Base-by-base conservation (phyloP, 1,284 basidiomycete species). In the Wallemia mellicola region DNA sequence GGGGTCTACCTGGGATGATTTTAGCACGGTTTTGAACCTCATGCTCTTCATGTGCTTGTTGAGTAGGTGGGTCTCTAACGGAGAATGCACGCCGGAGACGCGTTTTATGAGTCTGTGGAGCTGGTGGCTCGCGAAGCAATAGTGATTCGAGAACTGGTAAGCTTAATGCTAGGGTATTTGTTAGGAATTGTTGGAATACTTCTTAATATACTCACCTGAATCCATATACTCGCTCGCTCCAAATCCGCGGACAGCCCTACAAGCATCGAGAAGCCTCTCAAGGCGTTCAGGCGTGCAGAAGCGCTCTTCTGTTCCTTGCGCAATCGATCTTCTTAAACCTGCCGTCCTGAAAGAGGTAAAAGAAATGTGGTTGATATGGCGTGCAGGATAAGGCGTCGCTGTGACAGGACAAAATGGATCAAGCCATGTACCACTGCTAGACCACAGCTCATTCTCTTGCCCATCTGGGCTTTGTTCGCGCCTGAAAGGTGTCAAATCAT, bases 181-280 rank as follows among this genome's bases (percentile, higher is more conserved):
- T n/a, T n/a, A n/a, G n/a, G n/a, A n/a, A n/a, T n/a, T n/a, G n/a
- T n/a, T n/a, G n/a, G n/a, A n/a, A n/a, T n/a, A n/a, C n/a, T n/a
- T n/a, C n/a, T n/a, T n/a, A 32, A 9, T 19, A 32, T 19, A 32
- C 30, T 19, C 30, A 32, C 30, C 30, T 7, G 86, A 85, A 65
- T 94, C 88, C 83, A 94, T 92, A 67, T 91, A 94, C 68, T 92
- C 88, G 0, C 87, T 92, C n/a, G 86, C 86, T 27, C 86, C 86
- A 64, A 92, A 84, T 1, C 80, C 76, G 15, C 59, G 58, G 30
- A 27, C 32, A 1, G 27, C 28, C 48, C 57, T 5, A 63, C 75
- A 59, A 63, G 84, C 85, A 75, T 86, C 86, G 60, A 91, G 74
- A 27, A 88, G 76, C 1, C 80, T 79, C 63, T 83, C 77, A 2